Conservation (phyloP, 1,139 yeast species). For the Blastobotrys petasosporus region DNA sequence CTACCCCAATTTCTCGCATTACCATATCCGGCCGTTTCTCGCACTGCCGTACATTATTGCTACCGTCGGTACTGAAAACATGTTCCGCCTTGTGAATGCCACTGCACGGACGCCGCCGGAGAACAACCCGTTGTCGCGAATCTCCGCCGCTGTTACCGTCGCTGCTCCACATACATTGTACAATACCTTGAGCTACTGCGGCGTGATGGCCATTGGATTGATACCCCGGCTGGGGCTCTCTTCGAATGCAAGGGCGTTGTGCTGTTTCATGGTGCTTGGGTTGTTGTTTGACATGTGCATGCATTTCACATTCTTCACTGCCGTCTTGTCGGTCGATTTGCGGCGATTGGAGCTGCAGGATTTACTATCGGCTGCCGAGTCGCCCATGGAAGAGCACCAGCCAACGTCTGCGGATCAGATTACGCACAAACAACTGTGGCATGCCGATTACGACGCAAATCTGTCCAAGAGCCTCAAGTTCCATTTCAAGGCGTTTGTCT, state of each 20-base stretch:
- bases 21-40: conserved; percentile 21
- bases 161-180: conserved; percentile 36
- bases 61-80: conserved; percentile 42
- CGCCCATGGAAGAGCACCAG: not conserved
- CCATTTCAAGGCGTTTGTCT: conserved; percentile 10
- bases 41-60: conserved; percentile 40
- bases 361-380: conserved; percentile 28
- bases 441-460: not conserved
- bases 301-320: conserved; percentile 57
- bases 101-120: conserved; percentile 42
- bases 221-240: conserved; percentile 22
- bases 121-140: conserved; percentile 34
- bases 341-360: conserved; percentile 58
- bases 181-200: conserved; percentile 28
- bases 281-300: conserved; percentile 51
- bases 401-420: not conserved
- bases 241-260: conserved; percentile 36
- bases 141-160: conserved; percentile 34
- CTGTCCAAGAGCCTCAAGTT: conserved; percentile 4
- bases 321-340: conserved; percentile 62
- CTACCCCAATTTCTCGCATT: conserved; percentile 26
- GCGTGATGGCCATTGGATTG: conserved; percentile 24
- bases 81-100: conserved; percentile 40
- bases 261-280: conserved; percentile 40
- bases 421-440: not conserved